These are phyloP conservation scores for Ilyonectria sp. DNA, from an alignment of 2,329 filamentous ascomycete species.

Conservation along the genomic window DNA sequence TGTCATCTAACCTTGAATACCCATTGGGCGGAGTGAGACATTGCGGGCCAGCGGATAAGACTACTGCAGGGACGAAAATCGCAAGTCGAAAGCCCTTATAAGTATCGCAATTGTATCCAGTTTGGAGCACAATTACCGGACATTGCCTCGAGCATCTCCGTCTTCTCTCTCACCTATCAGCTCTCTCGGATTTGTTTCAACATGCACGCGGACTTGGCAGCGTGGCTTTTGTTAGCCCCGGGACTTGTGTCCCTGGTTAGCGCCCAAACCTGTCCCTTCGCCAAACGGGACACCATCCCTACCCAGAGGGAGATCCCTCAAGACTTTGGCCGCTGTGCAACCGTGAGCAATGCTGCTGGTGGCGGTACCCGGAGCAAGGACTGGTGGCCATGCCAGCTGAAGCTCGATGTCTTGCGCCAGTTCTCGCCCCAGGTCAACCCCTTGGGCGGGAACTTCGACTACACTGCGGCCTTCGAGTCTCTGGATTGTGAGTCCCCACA, in stretches of 20 bases:
- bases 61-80: background rate
- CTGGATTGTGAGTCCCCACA: slow-evolving; percentile 64
- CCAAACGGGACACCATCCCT: slow-evolving; percentile 32
- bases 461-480: slow-evolving; percentile 79
- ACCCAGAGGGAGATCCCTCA: slow-evolving; percentile 35
- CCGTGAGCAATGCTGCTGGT: slow-evolving; percentile 63
- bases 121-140: background rate
- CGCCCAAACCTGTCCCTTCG: slow-evolving; percentile 38
- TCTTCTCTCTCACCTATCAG: background rate
- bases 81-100: slow-evolving; percentile 1
- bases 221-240: slow-evolving; percentile 38
- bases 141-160: background rate
- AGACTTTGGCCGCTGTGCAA: slow-evolving; percentile 40
- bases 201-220: slow-evolving; percentile 36
- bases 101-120: background rate
- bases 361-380: slow-evolving; percentile 78
- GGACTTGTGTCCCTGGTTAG: slow-evolving; percentile 37
- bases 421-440: slow-evolving; percentile 76
- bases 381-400: slow-evolving; percentile 82
- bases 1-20: slow-evolving; percentile 2
- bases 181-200: background rate
- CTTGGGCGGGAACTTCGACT: slow-evolving; percentile 77
- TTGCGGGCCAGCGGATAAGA: background rate
- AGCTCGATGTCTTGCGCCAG: slow-evolving; percentile 81
- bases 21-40: background rate